phyloP scores from a whole-genome alignment of 352 stramenopile genomes.

The Chrysophaeum taylorii region DNA sequence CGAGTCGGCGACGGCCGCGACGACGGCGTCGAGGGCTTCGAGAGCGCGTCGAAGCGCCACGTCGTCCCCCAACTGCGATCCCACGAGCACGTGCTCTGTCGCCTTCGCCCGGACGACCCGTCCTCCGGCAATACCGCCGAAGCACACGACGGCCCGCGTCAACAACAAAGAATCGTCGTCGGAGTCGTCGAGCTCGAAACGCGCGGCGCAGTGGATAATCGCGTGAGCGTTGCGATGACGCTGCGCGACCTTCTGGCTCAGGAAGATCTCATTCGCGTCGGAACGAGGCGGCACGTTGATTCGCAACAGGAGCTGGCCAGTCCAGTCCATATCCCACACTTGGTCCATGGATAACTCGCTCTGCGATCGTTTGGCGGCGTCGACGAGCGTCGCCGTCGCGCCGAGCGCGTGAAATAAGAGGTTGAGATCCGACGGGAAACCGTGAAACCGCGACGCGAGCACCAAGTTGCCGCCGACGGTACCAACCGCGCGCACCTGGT shows the following conservation, averaged over 20 bases:
- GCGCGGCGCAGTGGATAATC: conserved; percentile 46
- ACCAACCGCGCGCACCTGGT: conserved; percentile 46
- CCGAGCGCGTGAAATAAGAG: conserved; percentile 34
- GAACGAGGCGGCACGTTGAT: no score
- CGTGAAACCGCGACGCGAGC: conserved; percentile 35
- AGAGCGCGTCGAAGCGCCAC: no score
- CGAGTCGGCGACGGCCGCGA: no score
- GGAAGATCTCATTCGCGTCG: no score
- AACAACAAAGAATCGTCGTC: no score
- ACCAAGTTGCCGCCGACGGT: conserved; percentile 37
- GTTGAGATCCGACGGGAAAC: conserved; percentile 49
- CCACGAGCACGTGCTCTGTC: neutral
- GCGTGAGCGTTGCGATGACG: conserved; percentile 47
- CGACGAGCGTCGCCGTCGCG: conserved; percentile 20
- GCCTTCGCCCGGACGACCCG: no score
- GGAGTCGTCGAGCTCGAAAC: conserved; percentile 21
- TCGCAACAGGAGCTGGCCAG: neutral
- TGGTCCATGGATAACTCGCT: neutral
- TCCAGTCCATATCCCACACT: neutral
- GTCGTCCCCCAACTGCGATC: no score
- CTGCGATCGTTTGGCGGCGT: neutral
- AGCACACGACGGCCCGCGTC: conserved; percentile 27
- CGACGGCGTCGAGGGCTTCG: no score
- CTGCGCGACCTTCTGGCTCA: conserved; percentile 48
- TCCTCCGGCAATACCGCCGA: conserved; percentile 33